Evolutionary conservation across 345 rosid species (phyloP).

Genomic region (Citrus inodora): DNA sequence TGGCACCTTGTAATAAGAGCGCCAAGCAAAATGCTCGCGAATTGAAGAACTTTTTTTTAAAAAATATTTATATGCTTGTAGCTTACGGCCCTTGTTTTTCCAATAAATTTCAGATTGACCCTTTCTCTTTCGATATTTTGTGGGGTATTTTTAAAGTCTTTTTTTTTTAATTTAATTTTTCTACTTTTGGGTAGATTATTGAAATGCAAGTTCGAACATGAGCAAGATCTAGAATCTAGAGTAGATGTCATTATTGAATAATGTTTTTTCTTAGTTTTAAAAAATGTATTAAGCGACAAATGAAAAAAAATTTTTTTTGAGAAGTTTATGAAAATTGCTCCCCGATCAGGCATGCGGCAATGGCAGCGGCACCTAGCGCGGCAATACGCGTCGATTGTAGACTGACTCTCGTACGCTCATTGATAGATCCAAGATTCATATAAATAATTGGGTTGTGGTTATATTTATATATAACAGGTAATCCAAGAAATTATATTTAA

Average conservation of each 20-base stretch:
- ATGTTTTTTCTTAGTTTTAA: not conserved
- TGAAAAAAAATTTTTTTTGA: not conserved
- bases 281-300: not conserved
- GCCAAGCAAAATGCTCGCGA: constrained; percentile 23
- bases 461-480: too few species aligned
- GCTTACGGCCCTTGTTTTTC: not conserved
- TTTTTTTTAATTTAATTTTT: not conserved
- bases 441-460: not conserved
- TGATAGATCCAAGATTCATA: constrained; percentile 31
- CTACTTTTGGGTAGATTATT: too few species aligned
- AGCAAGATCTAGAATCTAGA: not conserved
- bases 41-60: constrained; percentile 6
- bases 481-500: not conserved
- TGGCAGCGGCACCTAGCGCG: not conserved
- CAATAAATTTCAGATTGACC: constrained; percentile 1
- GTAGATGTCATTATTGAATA: not conserved
- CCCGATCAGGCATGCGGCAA: not conserved
- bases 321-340: not conserved
- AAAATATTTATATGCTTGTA: not conserved
- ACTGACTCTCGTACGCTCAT: not conserved
- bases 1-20: constrained; percentile 25
- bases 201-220: not conserved
- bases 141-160: not conserved
- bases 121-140: not conserved
- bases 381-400: not conserved